Evolutionary conservation across 148 eudicot species (phyloP).

Genomic region (Cornus suecica): DNA sequence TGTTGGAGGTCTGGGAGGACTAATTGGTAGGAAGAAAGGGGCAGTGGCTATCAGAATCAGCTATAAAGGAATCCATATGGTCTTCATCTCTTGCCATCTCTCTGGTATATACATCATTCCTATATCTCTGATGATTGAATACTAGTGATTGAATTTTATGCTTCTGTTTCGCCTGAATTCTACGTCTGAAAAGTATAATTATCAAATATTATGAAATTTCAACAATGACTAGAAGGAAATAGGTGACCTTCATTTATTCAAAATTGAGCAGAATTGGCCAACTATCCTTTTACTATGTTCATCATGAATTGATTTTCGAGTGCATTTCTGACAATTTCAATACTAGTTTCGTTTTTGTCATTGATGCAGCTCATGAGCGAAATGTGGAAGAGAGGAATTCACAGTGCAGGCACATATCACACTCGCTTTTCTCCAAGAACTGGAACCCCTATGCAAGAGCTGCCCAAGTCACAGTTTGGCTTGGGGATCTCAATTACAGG

Average conservation of each 20-base stretch:
- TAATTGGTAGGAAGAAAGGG: constrained; percentile 50
- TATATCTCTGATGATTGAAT: not conserved
- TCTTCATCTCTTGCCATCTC: constrained; percentile 53
- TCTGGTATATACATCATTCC: constrained; percentile 25
- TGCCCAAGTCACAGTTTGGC: constrained; percentile 41
- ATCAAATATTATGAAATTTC: no score
- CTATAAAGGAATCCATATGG: constrained; percentile 37
- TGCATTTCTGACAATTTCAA: not conserved
- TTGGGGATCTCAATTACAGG: constrained; percentile 55
- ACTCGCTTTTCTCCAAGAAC: constrained; percentile 38
- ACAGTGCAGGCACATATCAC: constrained; percentile 33
- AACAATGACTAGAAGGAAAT: no score
- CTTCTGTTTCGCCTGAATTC: no score
- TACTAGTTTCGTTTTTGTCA: no score
- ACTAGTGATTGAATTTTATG: no score
- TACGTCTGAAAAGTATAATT: no score
- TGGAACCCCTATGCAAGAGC: constrained; percentile 31
- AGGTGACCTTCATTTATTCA: not conserved
- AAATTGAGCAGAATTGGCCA: not conserved
- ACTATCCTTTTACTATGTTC: not conserved
- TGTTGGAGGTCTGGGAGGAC: constrained; percentile 41
- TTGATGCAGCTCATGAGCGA: constrained; percentile 38
- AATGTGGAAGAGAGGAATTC: constrained; percentile 53
- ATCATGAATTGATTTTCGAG: not conserved
- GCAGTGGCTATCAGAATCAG: constrained; percentile 41